Evolutionary conservation across 116 monocot genomes (phyloP), one percentile per base, ranked within the genome.

Genomic region (Trichopus zeylanicus): DNA sequence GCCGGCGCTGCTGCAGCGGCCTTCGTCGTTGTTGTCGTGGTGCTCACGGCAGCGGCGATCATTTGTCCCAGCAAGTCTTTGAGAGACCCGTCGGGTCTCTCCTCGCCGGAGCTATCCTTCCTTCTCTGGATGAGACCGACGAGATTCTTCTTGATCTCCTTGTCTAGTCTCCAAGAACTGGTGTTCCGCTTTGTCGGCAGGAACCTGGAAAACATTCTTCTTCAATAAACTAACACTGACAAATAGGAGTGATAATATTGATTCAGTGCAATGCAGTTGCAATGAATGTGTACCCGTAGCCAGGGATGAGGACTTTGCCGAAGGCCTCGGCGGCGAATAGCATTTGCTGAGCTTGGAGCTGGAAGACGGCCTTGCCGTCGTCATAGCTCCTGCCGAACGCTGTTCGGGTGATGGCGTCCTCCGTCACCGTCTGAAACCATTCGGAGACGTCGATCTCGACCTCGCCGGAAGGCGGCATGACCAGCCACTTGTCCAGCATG

Each of bases 321-420:
- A 75, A 75, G 24, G 75, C 67, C 51, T 75, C 75, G 52, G 81
- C 54, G 2, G 75, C 75, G 39, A 72, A 67, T n/a, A 51, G 31
- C 71, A 75, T 75, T 28, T 71, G 81, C 37, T 68, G 67, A 5
- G 66, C 57, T 48, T 81, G 76, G 27, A 81, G 59, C 0, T 60
- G 51, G 61, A 71, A 81, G 28, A 81, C 68, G 13, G 48, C 61
- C 51, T 68, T 68, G 30, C 68, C 76, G 35, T 81, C 76, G 4
- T 81, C 76, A 65, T 81, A 81, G 81, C 75, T 76, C 19, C 55
- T 15, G 35, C 81, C 81, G 48, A 81, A 76, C 6, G 75, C 71
- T 0, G 72, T 64, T 12, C 75, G 63, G 31, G 76, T 75, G 56
- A 75, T 76, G 31, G 75, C 68, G 52, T 75, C 75, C 51, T 75